These are phyloP conservation scores for Manihot esculenta DNA, from an alignment of 441 rosid genomes.

Conservation along the genomic window DNA sequence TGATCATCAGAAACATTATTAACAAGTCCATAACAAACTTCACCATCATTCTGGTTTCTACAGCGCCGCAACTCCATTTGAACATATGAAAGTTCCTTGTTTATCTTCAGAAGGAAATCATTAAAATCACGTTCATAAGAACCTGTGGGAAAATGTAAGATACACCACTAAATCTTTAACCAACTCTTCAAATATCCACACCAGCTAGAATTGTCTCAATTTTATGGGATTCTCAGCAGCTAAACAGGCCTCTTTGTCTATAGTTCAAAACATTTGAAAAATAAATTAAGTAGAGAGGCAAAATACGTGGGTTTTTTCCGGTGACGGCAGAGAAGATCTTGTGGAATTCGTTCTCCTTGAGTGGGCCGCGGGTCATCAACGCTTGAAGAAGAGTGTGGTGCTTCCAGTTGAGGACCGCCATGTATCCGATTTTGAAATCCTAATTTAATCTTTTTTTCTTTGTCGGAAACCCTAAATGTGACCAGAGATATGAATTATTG, in stretches of 20 bases:
- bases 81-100: conserved; percentile 74
- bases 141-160: conserved; percentile 35
- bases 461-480: conserved; percentile 20
- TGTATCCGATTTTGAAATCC: conserved; percentile 19
- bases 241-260: neutral
- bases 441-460: no score
- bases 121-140: conserved; percentile 44
- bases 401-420: conserved; percentile 62
- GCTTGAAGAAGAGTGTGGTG: conserved; percentile 85
- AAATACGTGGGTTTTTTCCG: conserved; percentile 51
- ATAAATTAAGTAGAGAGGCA: no score
- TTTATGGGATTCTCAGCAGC: neutral
- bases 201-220: neutral
- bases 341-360: conserved; percentile 62
- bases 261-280: neutral
- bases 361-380: conserved; percentile 77
- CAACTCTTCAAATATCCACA: neutral
- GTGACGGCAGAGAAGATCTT: conserved; percentile 61
- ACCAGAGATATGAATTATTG: neutral
- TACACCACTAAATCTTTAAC: neutral
- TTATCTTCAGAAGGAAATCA: conserved; percentile 72
- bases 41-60: conserved; percentile 72
- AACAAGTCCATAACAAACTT: conserved; percentile 73
- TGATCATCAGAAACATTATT: conserved; percentile 85
- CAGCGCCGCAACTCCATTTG: conserved; percentile 81